Evolutionary conservation across 2,329 filamentous ascomycete species (phyloP).

Genomic region (Stemphylium lycopersici): DNA sequence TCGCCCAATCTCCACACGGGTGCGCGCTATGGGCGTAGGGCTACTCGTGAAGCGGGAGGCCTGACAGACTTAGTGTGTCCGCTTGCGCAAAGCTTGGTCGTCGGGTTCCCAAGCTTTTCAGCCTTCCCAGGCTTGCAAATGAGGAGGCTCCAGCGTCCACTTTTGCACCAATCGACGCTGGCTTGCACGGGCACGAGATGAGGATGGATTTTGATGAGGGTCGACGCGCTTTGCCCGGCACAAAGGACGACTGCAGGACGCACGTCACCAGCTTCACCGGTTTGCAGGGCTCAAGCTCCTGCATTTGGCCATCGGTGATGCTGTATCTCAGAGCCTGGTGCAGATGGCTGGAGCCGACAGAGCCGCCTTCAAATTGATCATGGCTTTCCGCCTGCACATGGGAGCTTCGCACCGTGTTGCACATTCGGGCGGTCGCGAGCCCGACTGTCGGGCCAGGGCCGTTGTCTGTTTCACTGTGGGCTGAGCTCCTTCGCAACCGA

Average conservation of each 20-base stretch:
- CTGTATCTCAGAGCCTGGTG: constrained; percentile 3
- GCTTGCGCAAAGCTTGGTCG: constrained; percentile 36
- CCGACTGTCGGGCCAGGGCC: constrained; percentile 25
- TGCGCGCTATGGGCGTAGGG: constrained; percentile 29
- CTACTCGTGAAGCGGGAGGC: constrained; percentile 35
- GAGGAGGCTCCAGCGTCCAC: constrained; percentile 13
- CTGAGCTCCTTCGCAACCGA: constrained; percentile 21
- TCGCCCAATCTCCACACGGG: constrained; percentile 45
- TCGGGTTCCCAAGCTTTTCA: constrained; percentile 41
- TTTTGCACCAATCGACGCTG: constrained; percentile 10
- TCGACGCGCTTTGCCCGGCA: constrained; percentile 15
- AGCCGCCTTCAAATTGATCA: constrained; percentile 28
- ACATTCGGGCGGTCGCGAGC: constrained; percentile 25
- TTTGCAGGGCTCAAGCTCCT: constrained; percentile 19
- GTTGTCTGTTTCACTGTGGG: constrained; percentile 20
- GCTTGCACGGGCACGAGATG: constrained; percentile 2
- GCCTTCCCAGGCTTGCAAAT: constrained; percentile 23
- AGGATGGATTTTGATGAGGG: constrained; percentile 16
- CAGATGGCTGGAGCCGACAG: constrained; percentile 24
- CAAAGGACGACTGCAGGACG: constrained; percentile 16
- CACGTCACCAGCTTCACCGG: constrained; percentile 25
- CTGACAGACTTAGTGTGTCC: constrained; percentile 29
- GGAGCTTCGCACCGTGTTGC: constrained; percentile 17
- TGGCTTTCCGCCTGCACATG: constrained; percentile 17
- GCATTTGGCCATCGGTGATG: constrained; percentile 10